Evolutionary conservation across 2,329 filamentous ascomycete species (phyloP).

Genomic region (Claviceps capensis): DNA sequence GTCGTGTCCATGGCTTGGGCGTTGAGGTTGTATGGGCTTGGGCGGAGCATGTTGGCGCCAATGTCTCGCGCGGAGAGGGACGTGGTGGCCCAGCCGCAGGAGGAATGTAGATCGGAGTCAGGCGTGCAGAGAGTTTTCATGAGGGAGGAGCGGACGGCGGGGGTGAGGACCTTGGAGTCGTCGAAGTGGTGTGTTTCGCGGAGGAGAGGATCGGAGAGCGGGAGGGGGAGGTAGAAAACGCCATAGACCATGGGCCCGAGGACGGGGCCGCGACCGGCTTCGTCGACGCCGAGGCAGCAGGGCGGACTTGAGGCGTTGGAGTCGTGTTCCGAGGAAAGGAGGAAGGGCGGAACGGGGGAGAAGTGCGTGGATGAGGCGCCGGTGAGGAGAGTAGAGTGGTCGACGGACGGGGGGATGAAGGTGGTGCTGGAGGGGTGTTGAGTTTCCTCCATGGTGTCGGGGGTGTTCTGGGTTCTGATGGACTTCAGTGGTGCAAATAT

Average conservation of each 20-base stretch:
- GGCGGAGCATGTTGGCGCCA: slow-evolving; percentile 60
- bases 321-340: slow-evolving; percentile 29
- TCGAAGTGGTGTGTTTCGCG: slow-evolving; percentile 74
- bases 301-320: slow-evolving; percentile 7
- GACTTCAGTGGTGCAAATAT: background rate
- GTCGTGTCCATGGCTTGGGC: slow-evolving; percentile 92
- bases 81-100: slow-evolving; percentile 73
- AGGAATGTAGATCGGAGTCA: slow-evolving; percentile 29
- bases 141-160: slow-evolving; percentile 61
- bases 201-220: slow-evolving; percentile 58
- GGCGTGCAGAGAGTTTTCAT: slow-evolving; percentile 57
- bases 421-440: slow-evolving; percentile 1
- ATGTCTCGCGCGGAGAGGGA: slow-evolving; percentile 78
- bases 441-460: slow-evolving; percentile 6
- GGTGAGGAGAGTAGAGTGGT: slow-evolving; percentile 39
- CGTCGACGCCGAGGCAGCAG: slow-evolving; percentile 79
- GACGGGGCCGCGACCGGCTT: slow-evolving; percentile 89
- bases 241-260: slow-evolving; percentile 67
- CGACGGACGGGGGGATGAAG: slow-evolving; percentile 59
- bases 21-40: slow-evolving; percentile 73
- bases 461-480: background rate
- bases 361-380: slow-evolving; percentile 61
- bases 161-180: slow-evolving; percentile 85
- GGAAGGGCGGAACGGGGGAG: slow-evolving; percentile 50
- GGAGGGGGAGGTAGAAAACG: slow-evolving; percentile 61